phyloP scores from a whole-genome alignment of 1,284 basidiomycete genomes.

The Schizopora paradoxa region DNA sequence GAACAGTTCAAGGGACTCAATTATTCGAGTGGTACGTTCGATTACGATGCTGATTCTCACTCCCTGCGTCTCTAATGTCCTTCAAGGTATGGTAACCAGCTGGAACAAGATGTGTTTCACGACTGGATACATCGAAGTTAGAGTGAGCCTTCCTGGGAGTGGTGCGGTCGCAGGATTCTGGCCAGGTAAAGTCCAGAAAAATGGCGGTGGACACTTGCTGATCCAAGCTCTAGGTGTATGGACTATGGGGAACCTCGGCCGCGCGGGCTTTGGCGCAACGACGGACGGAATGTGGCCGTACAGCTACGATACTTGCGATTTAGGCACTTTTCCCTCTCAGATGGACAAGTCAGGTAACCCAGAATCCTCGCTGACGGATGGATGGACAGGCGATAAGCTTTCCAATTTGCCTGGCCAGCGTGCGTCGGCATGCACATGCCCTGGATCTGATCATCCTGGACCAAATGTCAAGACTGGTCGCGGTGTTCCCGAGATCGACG shows the following conservation, averaged over 20 bases:
- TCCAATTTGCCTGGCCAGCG: constrained; percentile 54
- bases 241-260: constrained; percentile 50
- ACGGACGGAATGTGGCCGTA: constrained; percentile 71
- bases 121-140: constrained; percentile 83
- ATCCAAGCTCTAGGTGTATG: constrained; percentile 26
- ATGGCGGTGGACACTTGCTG: neutral
- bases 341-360: constrained; percentile 51
- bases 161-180: constrained; percentile 64
- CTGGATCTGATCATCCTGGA: constrained; percentile 59
- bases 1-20: constrained; percentile 64
- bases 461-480: constrained; percentile 47
- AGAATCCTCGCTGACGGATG: constrained; percentile 45
- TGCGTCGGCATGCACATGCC: constrained; percentile 50
- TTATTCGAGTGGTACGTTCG: constrained; percentile 64
- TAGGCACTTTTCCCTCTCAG: constrained; percentile 83
- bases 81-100: constrained; percentile 61
- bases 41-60: constrained; percentile 3
- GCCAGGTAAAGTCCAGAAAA: constrained; percentile 35
- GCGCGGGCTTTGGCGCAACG: constrained; percentile 56
- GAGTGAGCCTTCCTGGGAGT: constrained; percentile 76
- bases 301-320: constrained; percentile 75
- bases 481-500: constrained; percentile 61
- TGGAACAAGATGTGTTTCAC: constrained; percentile 97
- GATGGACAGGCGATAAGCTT: constrained; percentile 35
- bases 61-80: constrained; percentile 2